phyloP scores from a whole-genome alignment of 192 early-diverging fungal species.

The Linnemannia hyalina region DNA sequence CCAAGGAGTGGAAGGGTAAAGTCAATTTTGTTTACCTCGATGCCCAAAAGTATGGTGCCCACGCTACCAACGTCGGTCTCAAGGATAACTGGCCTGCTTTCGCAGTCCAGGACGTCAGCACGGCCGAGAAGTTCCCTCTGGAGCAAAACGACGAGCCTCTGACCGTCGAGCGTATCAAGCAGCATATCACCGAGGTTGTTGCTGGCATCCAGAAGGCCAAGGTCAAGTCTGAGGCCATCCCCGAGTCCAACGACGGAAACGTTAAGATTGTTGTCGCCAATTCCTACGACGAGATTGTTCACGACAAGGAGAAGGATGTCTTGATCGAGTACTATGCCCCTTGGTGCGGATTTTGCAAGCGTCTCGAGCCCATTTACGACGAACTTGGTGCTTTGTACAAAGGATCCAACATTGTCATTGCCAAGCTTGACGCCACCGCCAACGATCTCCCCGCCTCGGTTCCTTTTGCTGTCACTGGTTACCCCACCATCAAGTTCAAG shows the following conservation, averaged over 20 bases:
- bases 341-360: slow-evolving; percentile 85
- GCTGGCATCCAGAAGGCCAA: slow-evolving; percentile 60
- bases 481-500: slow-evolving; percentile 93
- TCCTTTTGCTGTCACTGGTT: slow-evolving; percentile 80
- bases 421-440: slow-evolving; percentile 94
- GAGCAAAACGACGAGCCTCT: slow-evolving; percentile 60
- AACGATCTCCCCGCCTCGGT: slow-evolving; percentile 87
- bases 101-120: slow-evolving; percentile 76
- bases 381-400: slow-evolving; percentile 72
- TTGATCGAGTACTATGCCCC: slow-evolving; percentile 94
- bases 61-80: slow-evolving; percentile 87
- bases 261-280: slow-evolving; percentile 90
- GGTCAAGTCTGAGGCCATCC: slow-evolving; percentile 77
- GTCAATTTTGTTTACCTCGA: slow-evolving; percentile 91
- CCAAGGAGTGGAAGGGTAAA: slow-evolving; percentile 86
- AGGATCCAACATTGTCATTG: slow-evolving; percentile 60
- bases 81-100: slow-evolving; percentile 93
- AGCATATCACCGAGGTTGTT: slow-evolving; percentile 59
- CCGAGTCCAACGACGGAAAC: slow-evolving; percentile 81
- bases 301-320: slow-evolving; percentile 83
- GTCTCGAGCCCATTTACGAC: slow-evolving; percentile 78
- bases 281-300: slow-evolving; percentile 83
- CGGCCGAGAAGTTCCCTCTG: slow-evolving; percentile 70
- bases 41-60: slow-evolving; percentile 82
- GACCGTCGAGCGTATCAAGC: slow-evolving; percentile 50